Evolutionary conservation across 192 early-diverging fungal genomes (phyloP), one percentile per base, ranked within the genome.

Genomic region (Spinellus fusiger): DNA sequence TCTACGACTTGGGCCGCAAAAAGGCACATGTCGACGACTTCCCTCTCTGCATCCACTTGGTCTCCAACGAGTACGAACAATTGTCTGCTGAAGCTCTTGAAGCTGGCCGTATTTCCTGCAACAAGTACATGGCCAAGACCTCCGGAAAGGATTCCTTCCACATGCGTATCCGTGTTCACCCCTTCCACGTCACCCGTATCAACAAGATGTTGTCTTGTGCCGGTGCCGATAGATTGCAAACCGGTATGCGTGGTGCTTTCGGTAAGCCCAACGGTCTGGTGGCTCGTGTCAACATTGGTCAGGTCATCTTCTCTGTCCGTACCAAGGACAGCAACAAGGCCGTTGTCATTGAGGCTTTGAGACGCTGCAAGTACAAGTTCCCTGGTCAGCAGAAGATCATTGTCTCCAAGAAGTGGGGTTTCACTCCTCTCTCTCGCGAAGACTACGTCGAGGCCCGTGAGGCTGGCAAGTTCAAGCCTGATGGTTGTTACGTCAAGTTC

Each of bases 161-260:
- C 81, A 82, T 98, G 90, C 87, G 96, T 65, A 85, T 99, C 63
- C 89, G 96, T 69, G 93, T 99, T 61, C 96, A 98, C 77, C 96
- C 95, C 25, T 98, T 90, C 91, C 96, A 99, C 78, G 96, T 98
- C 26, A 80, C 93, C 68, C 93, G 96, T 63, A 98, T 98, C 90
- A 98, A 98, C 89, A 98, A 98, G 85, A 98, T 98, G 96, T 85
- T 97, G 79, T 96, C 93, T 59, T 98, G 96, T 77, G 96, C 96
- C 64, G 96, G 96, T 82, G 95, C 96, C 66, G 95, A 98, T 95
- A 84, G 91, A 80, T 86, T 98, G 63, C 96, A 98, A 82, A 89
- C 88, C 68, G 96, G 95, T 85, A 98, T 98, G 95, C 91, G 96
- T 79, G 96, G 96, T 78, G 96, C 96, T 74, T 98, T 86, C 70